Percentiles rank a stretch among this genome's conserved stretches.
phyloP scores from a whole-genome alignment of 371 early-diverging fungal species.

The Nematocida minor region DNA sequence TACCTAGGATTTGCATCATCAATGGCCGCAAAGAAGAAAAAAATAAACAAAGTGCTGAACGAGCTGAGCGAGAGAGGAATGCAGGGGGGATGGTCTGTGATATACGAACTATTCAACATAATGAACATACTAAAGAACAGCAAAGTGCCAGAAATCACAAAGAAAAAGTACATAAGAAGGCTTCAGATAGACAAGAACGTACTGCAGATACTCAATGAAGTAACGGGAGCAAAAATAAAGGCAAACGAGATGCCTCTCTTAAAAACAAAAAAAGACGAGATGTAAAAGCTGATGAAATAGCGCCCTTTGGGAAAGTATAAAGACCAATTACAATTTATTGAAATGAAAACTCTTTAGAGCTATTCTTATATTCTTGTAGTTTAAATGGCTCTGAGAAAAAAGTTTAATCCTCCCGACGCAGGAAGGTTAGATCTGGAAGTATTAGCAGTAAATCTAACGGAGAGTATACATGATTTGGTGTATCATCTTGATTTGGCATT shows the following conservation, averaged over 20 bases:
- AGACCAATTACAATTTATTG: no score
- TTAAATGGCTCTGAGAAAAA: no score
- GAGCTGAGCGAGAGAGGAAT: background rate
- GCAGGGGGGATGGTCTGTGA: slow-evolving; percentile 19
- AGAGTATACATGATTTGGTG: no score
- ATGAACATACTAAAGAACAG: background rate
- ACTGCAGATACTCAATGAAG: background rate
- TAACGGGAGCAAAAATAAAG: background rate
- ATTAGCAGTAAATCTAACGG: no score
- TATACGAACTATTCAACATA: background rate
- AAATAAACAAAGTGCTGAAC: background rate
- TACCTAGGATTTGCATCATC: slow-evolving; percentile 9
- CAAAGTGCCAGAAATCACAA: background rate
- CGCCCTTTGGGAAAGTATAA: no score
- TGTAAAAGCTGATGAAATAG: background rate
- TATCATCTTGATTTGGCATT: no score
- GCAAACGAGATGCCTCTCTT: background rate
- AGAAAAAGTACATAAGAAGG: background rate
- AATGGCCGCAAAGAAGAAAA: background rate
- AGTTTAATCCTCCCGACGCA: no score
- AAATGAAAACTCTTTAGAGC: no score
- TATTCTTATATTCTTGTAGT: no score
- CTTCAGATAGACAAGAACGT: background rate
- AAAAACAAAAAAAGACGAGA: background rate
- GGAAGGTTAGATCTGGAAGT: no score